Conservation (phyloP, 2,329 filamentous ascomycete species). For the Arachnomyces sp. region DNA sequence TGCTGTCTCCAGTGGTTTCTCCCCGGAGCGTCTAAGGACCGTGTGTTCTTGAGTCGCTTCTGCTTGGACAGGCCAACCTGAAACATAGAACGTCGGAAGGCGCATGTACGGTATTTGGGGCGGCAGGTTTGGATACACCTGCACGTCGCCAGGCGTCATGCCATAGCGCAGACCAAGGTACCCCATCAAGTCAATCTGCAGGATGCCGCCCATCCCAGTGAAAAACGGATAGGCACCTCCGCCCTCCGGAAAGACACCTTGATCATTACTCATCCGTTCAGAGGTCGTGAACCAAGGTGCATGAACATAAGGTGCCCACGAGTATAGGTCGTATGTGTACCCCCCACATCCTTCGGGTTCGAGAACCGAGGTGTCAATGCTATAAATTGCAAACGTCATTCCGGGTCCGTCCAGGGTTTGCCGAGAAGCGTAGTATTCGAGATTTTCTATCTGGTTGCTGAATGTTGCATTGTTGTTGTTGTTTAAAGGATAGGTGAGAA, state of each 20-base stretch:
- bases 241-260: constrained; percentile 48
- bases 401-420: constrained; percentile 55
- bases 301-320: constrained; percentile 51
- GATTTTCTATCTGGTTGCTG: constrained; percentile 43
- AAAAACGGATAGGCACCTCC: constrained; percentile 60
- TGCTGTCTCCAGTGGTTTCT: too few species aligned
- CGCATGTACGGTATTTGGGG: too few species aligned
- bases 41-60: too few species aligned
- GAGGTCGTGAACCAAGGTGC: constrained; percentile 59
- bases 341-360: constrained; percentile 56
- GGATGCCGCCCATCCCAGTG: constrained; percentile 47
- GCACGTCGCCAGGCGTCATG: too few species aligned
- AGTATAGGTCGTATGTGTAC: constrained; percentile 55
- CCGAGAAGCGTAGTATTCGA: constrained; percentile 56
- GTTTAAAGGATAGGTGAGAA: constrained; percentile 53
- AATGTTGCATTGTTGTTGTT: constrained; percentile 36
- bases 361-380: constrained; percentile 52
- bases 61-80: too few species aligned
- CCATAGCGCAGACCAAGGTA: constrained; percentile 2
- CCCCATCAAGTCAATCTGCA: constrained; percentile 2
- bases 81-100: too few species aligned
- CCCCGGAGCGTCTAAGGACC: too few species aligned
- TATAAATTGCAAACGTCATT: constrained; percentile 59
- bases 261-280: constrained; percentile 52
- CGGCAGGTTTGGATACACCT: too few species aligned